phyloP scores from a whole-genome alignment of 306 rosid species.

The Citrullus amarus region DNA sequence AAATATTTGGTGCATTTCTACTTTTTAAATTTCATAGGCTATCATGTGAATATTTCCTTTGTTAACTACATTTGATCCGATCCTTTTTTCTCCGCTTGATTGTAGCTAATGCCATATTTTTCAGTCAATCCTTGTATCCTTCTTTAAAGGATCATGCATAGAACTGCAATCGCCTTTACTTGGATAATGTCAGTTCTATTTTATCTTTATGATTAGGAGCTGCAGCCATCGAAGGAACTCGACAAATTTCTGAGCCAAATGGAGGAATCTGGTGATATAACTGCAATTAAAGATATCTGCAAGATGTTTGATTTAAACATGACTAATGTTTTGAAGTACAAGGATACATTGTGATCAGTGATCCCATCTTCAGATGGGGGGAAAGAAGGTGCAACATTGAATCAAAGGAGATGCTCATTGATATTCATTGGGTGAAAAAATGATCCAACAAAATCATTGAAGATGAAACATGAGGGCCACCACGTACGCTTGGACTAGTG shows the following conservation, averaged over 20 bases:
- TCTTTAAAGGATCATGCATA: not conserved
- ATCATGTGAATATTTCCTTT: not conserved
- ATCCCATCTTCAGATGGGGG: not conserved
- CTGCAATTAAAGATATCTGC: conserved; percentile 45
- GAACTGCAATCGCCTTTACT: not conserved
- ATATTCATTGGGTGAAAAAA: not conserved
- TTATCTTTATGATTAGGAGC: conserved; percentile 23
- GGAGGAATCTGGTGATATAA: conserved; percentile 19
- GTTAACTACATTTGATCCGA: not conserved
- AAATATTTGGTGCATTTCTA: not conserved
- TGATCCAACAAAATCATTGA: not conserved
- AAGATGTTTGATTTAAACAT: conserved; percentile 48
- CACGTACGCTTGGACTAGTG: not conserved
- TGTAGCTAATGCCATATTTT: not conserved
- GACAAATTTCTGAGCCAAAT: conserved; percentile 31
- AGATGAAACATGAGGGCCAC: not conserved
- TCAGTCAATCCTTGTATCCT: not conserved
- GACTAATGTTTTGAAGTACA: conserved; percentile 50
- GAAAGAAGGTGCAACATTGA: not conserved
- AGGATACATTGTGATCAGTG: conserved; percentile 16
- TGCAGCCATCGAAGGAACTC: conserved; percentile 57
- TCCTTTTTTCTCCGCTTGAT: not conserved
- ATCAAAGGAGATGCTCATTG: not conserved
- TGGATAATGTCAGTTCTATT: not conserved
- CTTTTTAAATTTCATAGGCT: not conserved